Percentiles rank a stretch among this genome's conserved stretches.
Conservation (phyloP, 352 stramenopile species). For the Plasmopara halstedii region DNA sequence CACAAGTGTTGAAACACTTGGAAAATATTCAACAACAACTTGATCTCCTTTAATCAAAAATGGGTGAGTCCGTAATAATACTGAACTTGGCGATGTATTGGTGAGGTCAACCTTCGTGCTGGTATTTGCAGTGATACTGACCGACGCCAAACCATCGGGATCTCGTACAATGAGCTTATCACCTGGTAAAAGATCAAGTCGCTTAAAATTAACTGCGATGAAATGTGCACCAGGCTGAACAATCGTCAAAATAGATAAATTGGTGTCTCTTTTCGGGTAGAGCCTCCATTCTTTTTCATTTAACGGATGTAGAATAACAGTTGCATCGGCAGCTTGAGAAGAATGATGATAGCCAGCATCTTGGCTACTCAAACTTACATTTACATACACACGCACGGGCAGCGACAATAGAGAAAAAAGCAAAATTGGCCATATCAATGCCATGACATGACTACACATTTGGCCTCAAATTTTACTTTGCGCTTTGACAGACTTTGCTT, state of each 20-base stretch:
- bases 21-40: conserved; percentile 44
- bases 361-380: conserved; percentile 5
- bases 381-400: conserved; percentile 5
- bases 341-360: neutral
- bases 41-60: conserved; percentile 32
- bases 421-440: neutral
- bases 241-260: conserved; percentile 11
- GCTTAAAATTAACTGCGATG: conserved; percentile 26
- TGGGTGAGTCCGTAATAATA: conserved; percentile 32
- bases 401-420: conserved; percentile 15
- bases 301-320: conserved; percentile 15
- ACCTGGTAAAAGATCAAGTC: conserved; percentile 18
- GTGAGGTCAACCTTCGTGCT: neutral
- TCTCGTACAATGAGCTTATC: conserved; percentile 25
- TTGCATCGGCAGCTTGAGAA: conserved; percentile 9
- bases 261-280: conserved; percentile 2
- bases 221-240: conserved; percentile 14
- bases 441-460: neutral
- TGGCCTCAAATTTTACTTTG: neutral
- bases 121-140: conserved; percentile 5
- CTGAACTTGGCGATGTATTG: conserved; percentile 11
- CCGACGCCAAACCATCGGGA: conserved; percentile 5
- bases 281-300: conserved; percentile 15
- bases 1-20: conserved; percentile 37
- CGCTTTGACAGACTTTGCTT: neutral